Base-by-base conservation (phyloP, 73 alveolate genomes). In the Paramecium pentaurelia region DNA sequence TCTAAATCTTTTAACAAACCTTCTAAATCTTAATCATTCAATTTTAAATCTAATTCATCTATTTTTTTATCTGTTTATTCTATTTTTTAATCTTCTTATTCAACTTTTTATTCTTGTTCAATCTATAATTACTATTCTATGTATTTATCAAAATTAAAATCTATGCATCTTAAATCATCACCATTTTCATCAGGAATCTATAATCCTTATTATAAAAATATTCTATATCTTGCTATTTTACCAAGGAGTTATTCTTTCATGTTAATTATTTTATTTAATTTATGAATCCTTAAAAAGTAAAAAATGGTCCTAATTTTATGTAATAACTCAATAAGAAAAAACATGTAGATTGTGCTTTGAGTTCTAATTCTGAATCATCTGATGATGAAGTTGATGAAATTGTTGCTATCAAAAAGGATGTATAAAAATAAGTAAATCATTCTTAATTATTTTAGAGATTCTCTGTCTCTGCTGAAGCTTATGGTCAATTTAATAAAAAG, bases 391-490 rank as follows among this genome's bases (percentile, higher is more conserved):
- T 89, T 7, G 94, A 89, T 34, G 75, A 89, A 45, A 71, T 89
- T 20, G 75, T 40, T 28, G 92, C 75, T 7, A 16, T 71, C 42
- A 89, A 89, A 71, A 89, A 89, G 49, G 94, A 89, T 64, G 58
- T 47, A n/a, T 27, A 89, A 40, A 89, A 89, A 89, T 71, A 80
- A 80, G 91, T 80, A 80, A 22, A 45, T 25, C 11, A 27, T 45
- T 27, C 16, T 3, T 22, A 12, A 20, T 40, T 20, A 16, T 10
- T 8, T 3, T 45, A 89, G 94, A 77, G 94, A 47, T 71, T 42
- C 58, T 89, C 94, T 25, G 99, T 98, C 12, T 88, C 97, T 51
- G 99, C 99, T 6, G 99, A 98, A 92, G 99, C 97, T 20, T 98
- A 95, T 93, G 99, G 99, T 10, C 44, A 68, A n/a, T 96, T 95